Evolutionary conservation across 2,329 filamentous ascomycete species (phyloP).

Genomic region (Trichocomaceae sp.): DNA sequence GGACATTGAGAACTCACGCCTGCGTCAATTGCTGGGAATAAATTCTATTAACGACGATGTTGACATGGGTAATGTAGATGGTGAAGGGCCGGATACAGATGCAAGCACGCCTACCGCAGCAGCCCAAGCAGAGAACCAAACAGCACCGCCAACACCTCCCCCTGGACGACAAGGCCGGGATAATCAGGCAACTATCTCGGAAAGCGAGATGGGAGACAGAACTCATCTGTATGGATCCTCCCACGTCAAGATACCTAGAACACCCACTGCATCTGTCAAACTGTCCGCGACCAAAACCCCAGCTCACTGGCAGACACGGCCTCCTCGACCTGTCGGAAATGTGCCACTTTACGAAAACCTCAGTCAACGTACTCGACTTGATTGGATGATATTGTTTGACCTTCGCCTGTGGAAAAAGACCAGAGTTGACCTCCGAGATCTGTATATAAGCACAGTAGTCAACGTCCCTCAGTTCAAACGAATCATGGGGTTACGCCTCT

Average conservation of each 20-base stretch:
- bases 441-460: constrained; percentile 95
- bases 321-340: constrained; percentile 59
- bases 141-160: constrained; percentile 36
- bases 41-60: constrained; percentile 39
- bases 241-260: constrained; percentile 67
- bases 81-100: constrained; percentile 61
- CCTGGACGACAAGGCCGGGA: constrained; percentile 15
- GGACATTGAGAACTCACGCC: constrained; percentile 20
- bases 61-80: constrained; percentile 51
- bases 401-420: constrained; percentile 94
- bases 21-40: constrained; percentile 23
- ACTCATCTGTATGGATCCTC: constrained; percentile 18
- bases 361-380: constrained; percentile 79
- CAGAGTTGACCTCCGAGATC: constrained; percentile 78
- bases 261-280: constrained; percentile 52
- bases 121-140: constrained; percentile 67
- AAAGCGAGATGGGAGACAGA: constrained; percentile 14
- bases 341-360: constrained; percentile 75
- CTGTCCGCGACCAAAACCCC: constrained; percentile 47
- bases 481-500: constrained; percentile 84
- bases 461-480: constrained; percentile 95
- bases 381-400: constrained; percentile 93
- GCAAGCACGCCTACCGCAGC: constrained; percentile 75
- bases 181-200: constrained; percentile 15
- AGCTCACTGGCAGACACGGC: constrained; percentile 80